Evolutionary conservation across 768 basidiomycete genomes (phyloP).

Genomic region (Zangia roseola): DNA sequence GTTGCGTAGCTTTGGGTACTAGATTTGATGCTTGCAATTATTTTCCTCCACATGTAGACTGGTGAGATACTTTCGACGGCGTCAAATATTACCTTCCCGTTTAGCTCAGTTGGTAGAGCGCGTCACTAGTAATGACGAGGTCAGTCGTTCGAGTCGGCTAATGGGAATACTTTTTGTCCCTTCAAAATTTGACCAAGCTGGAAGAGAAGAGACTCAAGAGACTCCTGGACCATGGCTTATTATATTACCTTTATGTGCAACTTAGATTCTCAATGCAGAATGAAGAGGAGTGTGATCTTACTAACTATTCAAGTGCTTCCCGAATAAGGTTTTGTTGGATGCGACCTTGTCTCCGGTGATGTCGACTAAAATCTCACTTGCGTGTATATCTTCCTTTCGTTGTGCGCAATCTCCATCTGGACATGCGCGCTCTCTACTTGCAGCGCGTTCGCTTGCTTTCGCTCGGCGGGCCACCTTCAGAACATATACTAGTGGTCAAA

Average conservation of each 20-base stretch:
- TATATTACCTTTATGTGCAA: too few relatives aligned
- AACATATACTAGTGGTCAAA: slow-evolving; percentile 49
- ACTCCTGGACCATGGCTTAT: too few relatives aligned
- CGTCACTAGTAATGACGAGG: slow-evolving; percentile 72
- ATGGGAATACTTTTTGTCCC: slow-evolving; percentile 30
- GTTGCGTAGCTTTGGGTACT: slow-evolving; percentile 21
- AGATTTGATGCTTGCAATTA: neutral
- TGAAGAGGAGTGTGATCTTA: too few relatives aligned
- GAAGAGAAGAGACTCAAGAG: too few relatives aligned
- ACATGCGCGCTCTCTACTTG: neutral
- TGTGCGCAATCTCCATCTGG: neutral
- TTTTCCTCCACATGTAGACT: too few relatives aligned
- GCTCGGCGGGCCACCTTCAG: slow-evolving; percentile 7
- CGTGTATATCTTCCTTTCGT: slow-evolving; percentile 7
- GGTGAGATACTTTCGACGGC: neutral
- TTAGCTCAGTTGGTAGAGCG: slow-evolving; percentile 55
- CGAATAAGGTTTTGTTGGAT: slow-evolving; percentile 1
- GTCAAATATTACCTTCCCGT: slow-evolving; percentile 21
- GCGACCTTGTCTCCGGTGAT: neutral
- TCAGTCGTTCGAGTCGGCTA: slow-evolving; percentile 67
- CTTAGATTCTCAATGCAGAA: too few relatives aligned
- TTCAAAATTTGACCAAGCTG: too few relatives aligned
- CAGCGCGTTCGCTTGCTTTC: neutral
- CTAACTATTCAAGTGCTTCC: neutral
- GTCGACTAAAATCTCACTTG: slow-evolving; percentile 12